A percentile compares a stretch with the other conserved stretches of the same genome.
Evolutionary conservation across 345 rosid genomes (phyloP).

Genomic region (Isatis tinctoria): DNA sequence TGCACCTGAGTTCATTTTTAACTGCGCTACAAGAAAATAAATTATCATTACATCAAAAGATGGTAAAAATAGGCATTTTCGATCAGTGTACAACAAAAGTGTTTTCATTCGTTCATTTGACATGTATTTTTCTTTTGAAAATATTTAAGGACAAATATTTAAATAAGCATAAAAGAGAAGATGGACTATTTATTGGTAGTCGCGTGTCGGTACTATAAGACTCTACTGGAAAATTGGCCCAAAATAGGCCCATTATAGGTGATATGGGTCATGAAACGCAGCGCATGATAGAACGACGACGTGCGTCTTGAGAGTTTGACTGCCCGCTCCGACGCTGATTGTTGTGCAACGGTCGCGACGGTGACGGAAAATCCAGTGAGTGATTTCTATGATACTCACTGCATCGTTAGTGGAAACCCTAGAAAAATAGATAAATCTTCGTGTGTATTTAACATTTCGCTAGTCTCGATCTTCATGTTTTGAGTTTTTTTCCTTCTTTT

Average conservation of each 20-base stretch:
- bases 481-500: neutral
- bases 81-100: too few relatives aligned
- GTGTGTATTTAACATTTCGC: neutral
- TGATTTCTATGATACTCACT: neutral
- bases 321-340: constrained; percentile 13
- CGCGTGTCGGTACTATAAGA: too few relatives aligned
- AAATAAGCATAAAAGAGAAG: too few relatives aligned
- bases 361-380: constrained; percentile 17
- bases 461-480: neutral
- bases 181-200: too few relatives aligned
- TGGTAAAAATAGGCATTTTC: too few relatives aligned
- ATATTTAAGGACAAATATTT: too few relatives aligned
- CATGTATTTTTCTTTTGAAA: too few relatives aligned
- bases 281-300: neutral
- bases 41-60: too few relatives aligned
- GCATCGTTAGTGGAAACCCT: neutral
- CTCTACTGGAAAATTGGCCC: neutral
- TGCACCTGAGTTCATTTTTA: too few relatives aligned
- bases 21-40: too few relatives aligned
- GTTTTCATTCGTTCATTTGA: too few relatives aligned
- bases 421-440: neutral
- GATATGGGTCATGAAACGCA: neutral
- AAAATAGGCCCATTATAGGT: constrained; percentile 8
- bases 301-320: constrained; percentile 6
- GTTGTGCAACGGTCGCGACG: constrained; percentile 20